These are phyloP conservation scores for Periglandula ipomoeae DNA, from an alignment of 2,329 filamentous ascomycete species.

Conservation along the genomic window DNA sequence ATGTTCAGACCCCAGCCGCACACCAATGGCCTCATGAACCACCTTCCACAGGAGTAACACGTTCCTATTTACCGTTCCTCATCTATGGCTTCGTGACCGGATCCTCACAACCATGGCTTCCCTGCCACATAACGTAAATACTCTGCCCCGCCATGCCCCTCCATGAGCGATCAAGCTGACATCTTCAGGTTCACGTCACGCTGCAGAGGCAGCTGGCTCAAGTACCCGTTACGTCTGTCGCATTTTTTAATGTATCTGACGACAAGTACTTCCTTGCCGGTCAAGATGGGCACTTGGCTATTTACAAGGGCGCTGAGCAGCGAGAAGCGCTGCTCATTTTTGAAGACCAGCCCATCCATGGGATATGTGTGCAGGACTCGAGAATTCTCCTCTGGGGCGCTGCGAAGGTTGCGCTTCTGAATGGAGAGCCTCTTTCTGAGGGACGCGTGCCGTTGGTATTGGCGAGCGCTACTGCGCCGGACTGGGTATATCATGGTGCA, in stretches of 20 bases:
- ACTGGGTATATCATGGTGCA: constrained; percentile 69
- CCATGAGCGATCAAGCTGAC: background rate
- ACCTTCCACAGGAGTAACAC: too few relatives aligned
- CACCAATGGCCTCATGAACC: background rate
- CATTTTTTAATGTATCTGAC: constrained; percentile 33
- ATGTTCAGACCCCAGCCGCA: too few relatives aligned
- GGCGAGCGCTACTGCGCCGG: constrained; percentile 37
- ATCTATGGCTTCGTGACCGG: constrained; percentile 4
- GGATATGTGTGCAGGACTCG: constrained; percentile 41
- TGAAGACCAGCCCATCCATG: constrained; percentile 62
- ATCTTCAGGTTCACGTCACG: constrained; percentile 1
- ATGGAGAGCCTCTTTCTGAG: constrained; percentile 11
- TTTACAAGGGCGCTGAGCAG: constrained; percentile 35
- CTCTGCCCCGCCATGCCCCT: background rate
- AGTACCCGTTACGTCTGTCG: constrained; percentile 51
- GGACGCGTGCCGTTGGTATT: constrained; percentile 11
- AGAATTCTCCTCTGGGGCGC: constrained; percentile 61
- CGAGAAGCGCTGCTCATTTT: too few relatives aligned
- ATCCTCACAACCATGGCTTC: constrained; percentile 1
- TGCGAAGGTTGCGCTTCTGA: constrained; percentile 38
- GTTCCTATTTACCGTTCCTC: background rate
- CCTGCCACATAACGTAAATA: background rate
- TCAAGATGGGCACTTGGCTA: constrained; percentile 48
- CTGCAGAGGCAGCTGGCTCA: constrained; percentile 31
- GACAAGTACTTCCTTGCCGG: constrained; percentile 43